Base-by-base conservation (phyloP, 352 stramenopile species). In the Phytopythium cucurbitacearum region DNA sequence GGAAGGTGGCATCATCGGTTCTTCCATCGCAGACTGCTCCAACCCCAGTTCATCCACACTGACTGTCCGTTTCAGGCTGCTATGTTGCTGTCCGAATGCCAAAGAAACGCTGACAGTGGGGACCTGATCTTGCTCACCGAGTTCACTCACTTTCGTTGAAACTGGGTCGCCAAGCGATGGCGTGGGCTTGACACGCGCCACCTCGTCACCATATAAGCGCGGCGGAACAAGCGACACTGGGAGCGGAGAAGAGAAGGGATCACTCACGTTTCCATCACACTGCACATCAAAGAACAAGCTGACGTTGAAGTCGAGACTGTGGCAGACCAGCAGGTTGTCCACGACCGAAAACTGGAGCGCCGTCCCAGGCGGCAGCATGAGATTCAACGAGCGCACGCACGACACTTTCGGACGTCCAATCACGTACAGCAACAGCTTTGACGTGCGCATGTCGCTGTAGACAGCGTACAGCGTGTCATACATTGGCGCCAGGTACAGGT, bases 241-340 rank as follows among this genome's bases (percentile, higher is more conserved):
- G 21, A 94, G 52, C 3, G 83, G 80, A 13, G 80, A 69, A 4
- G 80, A 87, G 47, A 94, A 90, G 34, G 84, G 80, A 21, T 94
- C 77, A 37, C 66, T 72, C 13, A 72, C 64, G 40, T 63, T 73
- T 3, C 60, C 48, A 10, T 84, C 80, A 33, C 77, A 87, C 57
- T 72, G 81, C 28, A 91, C 71, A 51, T 94, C 84, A 56, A 88
- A 94, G 65, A 94, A 85, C 5, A 90, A 52, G 12, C 73, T 83
- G 39, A 92, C 84, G 38, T 80, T 86, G 53, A 89, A 92, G 53
- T 89, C 77, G 41, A 89, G 51, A 53, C 81, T 90, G 58, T 94
- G 84, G 57, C 76, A 91, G 5, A 89, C 79, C 5, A 94, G 73
- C 45, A 94, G 42, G 46, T 94, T 88, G 65, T 94, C 84, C 37